These are phyloP conservation scores for Camellia lanceoleosa DNA, from an alignment of 148 eudicot genomes.

Conservation along the genomic window DNA sequence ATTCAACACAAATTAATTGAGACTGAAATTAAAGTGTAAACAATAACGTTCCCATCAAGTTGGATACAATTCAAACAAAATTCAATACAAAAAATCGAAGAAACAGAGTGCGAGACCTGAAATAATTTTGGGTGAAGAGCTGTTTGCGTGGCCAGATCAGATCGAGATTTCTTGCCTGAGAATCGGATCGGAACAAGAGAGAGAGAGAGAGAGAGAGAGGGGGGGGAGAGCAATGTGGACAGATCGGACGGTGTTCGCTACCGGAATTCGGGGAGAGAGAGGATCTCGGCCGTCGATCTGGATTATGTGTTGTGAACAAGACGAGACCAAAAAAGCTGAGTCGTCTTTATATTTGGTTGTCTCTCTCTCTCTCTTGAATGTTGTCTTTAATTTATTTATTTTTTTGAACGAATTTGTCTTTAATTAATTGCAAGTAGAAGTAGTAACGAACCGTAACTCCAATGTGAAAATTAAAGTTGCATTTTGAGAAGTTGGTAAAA, in stretches of 20 bases:
- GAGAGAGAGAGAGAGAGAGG: background rate
- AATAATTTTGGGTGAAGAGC: background rate
- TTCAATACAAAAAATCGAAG: background rate
- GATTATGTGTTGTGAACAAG: no score
- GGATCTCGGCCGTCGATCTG: no score
- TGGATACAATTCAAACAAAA: background rate
- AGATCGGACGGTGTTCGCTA: constrained; percentile 5
- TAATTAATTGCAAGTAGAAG: no score
- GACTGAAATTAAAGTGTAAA: background rate
- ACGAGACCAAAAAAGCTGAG: no score
- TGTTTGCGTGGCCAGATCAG: background rate
- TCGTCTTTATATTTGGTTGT: no score
- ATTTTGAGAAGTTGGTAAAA: no score
- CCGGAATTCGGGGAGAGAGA: background rate
- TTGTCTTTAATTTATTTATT: no score
- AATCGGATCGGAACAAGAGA: background rate
- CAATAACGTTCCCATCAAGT: background rate
- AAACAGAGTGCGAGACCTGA: background rate
- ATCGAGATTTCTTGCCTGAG: background rate
- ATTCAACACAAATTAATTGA: background rate
- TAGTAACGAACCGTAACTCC: no score
- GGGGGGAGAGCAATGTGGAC: background rate
- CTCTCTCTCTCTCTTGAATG: no score
- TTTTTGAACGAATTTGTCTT: no score
- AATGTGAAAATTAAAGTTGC: no score